Evolutionary conservation across 2,329 filamentous ascomycete species (phyloP), one percentile per base, ranked within the genome.

Genomic region (Leptosphaerulina australis): DNA sequence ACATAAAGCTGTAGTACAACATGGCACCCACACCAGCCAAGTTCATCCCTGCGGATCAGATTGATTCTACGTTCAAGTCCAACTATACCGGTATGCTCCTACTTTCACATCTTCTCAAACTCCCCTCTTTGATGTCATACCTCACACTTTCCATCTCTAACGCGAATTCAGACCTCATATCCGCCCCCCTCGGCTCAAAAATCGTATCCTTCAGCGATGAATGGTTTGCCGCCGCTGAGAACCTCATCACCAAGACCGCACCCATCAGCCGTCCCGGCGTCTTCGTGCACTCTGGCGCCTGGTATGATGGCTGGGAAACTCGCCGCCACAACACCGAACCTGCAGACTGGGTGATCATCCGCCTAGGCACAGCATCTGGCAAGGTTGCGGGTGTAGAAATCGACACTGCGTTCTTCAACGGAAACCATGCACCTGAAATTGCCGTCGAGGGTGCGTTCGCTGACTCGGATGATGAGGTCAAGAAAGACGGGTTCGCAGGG

Each of bases 341-440:
- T 9, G 83, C 78, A 55, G 83, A 86, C 69, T 86, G 81, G 80
- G 82, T 82, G 0, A 77, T 85, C 5, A 76, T 85, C 50, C 76
- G 80, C 34, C 76, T 85, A 0, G 82, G 82, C n/a, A 80, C 82
- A 0, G 77, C 87, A 8, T 89, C 86, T 1, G 90, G 88, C 36
- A 86, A 80, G 12, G 82, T 93, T 21, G 81, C 83, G 52, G 90
- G 90, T 12, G 77, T 92, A 37, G 90, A 93, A 74, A 81, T 93
- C 56, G 88, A 93, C 74, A 93, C 90, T 2, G 84, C 88, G 39
- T 90, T 86, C 77, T 94, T 93, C 79, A 85, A 82, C 52, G 90
- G 90, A 53, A 93, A 93, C 75, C 87, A 93, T 67, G 90, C 89
- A 5, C 89, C 89, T 1, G 87, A 86, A 58, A 84, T 92, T 64